Base-by-base conservation (phyloP, 2,329 filamentous ascomycete species). In the Onygena corvina region DNA sequence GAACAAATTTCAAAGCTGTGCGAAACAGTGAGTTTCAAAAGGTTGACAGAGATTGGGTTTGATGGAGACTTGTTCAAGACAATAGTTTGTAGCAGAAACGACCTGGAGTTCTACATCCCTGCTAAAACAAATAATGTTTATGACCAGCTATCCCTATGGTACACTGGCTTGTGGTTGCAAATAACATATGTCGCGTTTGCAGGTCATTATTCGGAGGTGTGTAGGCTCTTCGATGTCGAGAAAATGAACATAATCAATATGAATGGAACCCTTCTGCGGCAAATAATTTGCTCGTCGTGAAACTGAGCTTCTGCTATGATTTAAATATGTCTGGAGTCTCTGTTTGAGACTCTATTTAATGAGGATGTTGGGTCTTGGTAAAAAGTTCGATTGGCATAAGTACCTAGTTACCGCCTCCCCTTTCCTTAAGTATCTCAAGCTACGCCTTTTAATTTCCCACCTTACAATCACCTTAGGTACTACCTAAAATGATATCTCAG, bases 1-100 rank as follows among this genome's bases (percentile, higher is more conserved):
- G 23, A 27, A 3, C 47, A 52, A 29, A 34, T 52, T 23, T 14
- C 25, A 14, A 34, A 40, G 9, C 50, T 52, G 21, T 52, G 50
- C 47, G 47, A 38, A 6, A 31, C 7, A 11, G 23, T 52, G 11
- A 29, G 33, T 11, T 36, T 27, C 14, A 18, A 31, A 7, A 31
- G 42, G 21, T 20, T 49, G 18, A 44, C 34, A 12, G 33, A 33
- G 16, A 33, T 30, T 7, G 35, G 38, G 21, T 34, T 52, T 23
- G 48, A 47, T 20, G 18, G 25, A n/a, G 14, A 38, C 1, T 8
- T 52, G 33, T 31, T 52, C 16, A 27, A 44, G n/a, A 16, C 29
- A 21, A 31, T 35, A 4, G 23, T 52, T 7, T 52, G 47, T 34
- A 25, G 20, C 18, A 34, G 23, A 27, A 30, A 36, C 6, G 42